These are phyloP conservation scores for Ophiorrhiza pumila DNA, from an alignment of 257 asterid species.

Conservation along the genomic window DNA sequence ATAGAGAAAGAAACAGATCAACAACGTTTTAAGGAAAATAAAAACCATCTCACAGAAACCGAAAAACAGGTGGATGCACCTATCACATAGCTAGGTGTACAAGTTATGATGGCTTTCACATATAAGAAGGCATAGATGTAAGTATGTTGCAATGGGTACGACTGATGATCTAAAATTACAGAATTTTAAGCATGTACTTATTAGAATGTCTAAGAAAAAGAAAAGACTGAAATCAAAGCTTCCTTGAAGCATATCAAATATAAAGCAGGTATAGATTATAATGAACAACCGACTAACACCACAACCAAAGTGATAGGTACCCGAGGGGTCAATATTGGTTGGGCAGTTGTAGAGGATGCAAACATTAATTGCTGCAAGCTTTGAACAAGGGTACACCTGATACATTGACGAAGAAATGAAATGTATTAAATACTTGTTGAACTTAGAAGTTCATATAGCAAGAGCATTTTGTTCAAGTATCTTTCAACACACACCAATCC, in stretches of 20 bases:
- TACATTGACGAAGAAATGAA: slow-evolving; percentile 19
- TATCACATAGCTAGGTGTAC: neutral
- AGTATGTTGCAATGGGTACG: neutral
- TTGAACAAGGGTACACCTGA: slow-evolving; percentile 90
- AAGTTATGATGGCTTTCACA: neutral
- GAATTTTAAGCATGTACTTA: neutral
- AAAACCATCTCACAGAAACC: neutral
- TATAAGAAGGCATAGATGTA: neutral
- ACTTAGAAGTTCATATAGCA: slow-evolving; percentile 4
- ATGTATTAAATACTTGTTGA: slow-evolving; percentile 10
- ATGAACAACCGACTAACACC: neutral
- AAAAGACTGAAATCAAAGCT: neutral
- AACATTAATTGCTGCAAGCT: slow-evolving; percentile 90
- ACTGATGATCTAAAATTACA: neutral
- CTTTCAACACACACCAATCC: neutral
- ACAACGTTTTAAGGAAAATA: neutral
- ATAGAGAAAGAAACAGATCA: neutral
- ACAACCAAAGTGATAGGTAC: slow-evolving; percentile 29
- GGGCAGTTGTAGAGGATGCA: slow-evolving; percentile 98
- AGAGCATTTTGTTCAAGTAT: neutral
- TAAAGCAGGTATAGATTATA: neutral
- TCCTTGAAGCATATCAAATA: neutral
- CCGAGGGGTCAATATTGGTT: slow-evolving; percentile 94
- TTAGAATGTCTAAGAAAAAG: neutral
- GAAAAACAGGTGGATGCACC: neutral